Percentiles rank a stretch among this genome's conserved stretches.
Evolutionary conservation across 805 yeast species (phyloP).

Genomic region (Vanderwaltozyma tropicalis): DNA sequence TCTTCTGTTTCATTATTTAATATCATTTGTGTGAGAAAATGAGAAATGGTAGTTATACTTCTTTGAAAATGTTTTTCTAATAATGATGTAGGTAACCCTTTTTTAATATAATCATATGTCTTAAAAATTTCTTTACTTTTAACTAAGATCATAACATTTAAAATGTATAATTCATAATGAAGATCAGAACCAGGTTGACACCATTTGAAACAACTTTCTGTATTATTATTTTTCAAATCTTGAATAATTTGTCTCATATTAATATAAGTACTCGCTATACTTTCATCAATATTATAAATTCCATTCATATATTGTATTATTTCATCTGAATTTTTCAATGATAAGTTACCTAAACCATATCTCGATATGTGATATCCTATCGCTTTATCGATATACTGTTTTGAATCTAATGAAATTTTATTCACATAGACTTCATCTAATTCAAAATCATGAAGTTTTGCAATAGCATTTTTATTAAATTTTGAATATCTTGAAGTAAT

Average conservation of each 20-base stretch:
- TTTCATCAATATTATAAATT: slow-evolving; percentile 22
- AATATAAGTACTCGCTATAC: slow-evolving; percentile 30
- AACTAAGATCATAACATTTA: slow-evolving; percentile 28
- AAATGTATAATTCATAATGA: slow-evolving; percentile 18
- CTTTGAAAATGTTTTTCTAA: neutral
- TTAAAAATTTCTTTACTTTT: slow-evolving; percentile 13
- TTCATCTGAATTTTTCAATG: slow-evolving; percentile 20
- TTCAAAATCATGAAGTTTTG: slow-evolving; percentile 23
- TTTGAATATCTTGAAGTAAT: slow-evolving; percentile 18
- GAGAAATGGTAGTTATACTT: slow-evolving; percentile 18
- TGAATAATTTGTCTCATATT: slow-evolving; percentile 35
- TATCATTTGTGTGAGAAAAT: slow-evolving; percentile 32
- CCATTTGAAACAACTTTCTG: slow-evolving; percentile 44
- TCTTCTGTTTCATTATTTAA: slow-evolving; percentile 12
- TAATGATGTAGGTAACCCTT: neutral
- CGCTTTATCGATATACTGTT: slow-evolving; percentile 30
- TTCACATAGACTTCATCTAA: slow-evolving; percentile 29
- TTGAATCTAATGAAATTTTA: slow-evolving; percentile 18
- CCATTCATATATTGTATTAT: slow-evolving; percentile 24
- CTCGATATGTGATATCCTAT: slow-evolving; percentile 38
- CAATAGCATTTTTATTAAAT: slow-evolving; percentile 22
- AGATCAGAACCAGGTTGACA: slow-evolving; percentile 21
- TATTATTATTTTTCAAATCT: slow-evolving; percentile 29
- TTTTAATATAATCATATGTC: slow-evolving; percentile 36
- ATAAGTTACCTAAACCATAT: slow-evolving; percentile 26